Percentiles rank a stretch among this genome's conserved stretches.
These are phyloP conservation scores for Xylaria scruposa DNA, from an alignment of 495 filamentous ascomycete species.

Conservation along the genomic window DNA sequence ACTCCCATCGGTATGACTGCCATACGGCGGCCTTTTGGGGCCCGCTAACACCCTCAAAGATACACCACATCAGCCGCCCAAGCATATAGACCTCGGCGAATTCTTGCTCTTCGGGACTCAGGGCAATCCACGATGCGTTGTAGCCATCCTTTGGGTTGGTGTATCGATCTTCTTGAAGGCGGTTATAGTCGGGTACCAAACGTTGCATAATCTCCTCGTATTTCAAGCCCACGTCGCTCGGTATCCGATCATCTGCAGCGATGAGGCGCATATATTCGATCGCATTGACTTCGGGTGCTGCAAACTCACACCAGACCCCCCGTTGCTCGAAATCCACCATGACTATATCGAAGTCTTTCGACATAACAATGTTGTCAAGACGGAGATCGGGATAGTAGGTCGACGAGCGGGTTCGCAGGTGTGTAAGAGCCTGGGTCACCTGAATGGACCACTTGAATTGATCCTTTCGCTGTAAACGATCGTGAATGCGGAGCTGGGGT, in stretches of 20 bases:
- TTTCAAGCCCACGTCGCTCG: constrained; percentile 38
- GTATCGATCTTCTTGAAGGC: constrained; percentile 44
- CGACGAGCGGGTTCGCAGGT: constrained; percentile 42
- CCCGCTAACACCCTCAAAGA: constrained; percentile 57
- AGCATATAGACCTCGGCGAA: constrained; percentile 60
- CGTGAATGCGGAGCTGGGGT: constrained; percentile 49
- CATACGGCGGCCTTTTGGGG: constrained; percentile 55
- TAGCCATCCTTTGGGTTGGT: constrained; percentile 49
- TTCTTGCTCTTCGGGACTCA: constrained; percentile 52
- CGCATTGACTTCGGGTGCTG: constrained; percentile 57
- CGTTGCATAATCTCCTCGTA: constrained; percentile 44
- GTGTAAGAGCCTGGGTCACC: constrained; percentile 49
- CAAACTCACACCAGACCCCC: constrained; percentile 59
- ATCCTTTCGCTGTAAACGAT: constrained; percentile 39
- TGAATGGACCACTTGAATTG: constrained; percentile 55
- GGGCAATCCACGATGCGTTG: constrained; percentile 54
- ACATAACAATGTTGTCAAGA: constrained; percentile 56
- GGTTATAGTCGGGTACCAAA: constrained; percentile 49
- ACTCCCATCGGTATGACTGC: constrained; percentile 56
- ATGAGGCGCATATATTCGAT: constrained; percentile 54
- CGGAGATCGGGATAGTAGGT: constrained; percentile 59
- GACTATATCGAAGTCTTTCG: constrained; percentile 46
- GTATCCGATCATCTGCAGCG: constrained; percentile 42
- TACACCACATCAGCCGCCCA: constrained; percentile 58
- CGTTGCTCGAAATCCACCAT: constrained; percentile 62